A percentile compares a stretch with the other conserved stretches of the same genome.
Evolutionary conservation across 176 grass and related monocot species (phyloP).

Genomic region (Musa acuminata): DNA sequence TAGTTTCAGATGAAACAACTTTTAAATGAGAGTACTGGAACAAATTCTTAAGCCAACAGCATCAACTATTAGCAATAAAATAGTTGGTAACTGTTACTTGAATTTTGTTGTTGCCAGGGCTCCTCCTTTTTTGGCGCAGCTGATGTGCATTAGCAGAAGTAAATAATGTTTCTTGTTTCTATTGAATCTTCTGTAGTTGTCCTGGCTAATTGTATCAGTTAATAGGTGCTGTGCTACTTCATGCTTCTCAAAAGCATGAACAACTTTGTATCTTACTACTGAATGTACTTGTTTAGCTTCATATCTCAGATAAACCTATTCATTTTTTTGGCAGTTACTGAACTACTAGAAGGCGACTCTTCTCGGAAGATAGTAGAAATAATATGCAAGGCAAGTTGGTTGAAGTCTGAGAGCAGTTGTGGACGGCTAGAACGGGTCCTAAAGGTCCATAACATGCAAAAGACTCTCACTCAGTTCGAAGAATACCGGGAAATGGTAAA

Average conservation of each 20-base stretch:
- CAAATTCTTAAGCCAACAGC: not conserved
- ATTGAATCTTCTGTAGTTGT: not conserved
- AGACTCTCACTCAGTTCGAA: conserved; percentile 41
- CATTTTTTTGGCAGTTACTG: conserved; percentile 34
- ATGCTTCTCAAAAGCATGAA: not conserved
- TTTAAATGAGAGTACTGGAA: not conserved
- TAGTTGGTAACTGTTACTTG: not conserved
- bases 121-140: not conserved
- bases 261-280: not conserved
- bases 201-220: too few relatives aligned
- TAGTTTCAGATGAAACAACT: not conserved
- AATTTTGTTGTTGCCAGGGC: not conserved
- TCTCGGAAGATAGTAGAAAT: conserved; percentile 68
- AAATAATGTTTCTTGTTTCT: not conserved
- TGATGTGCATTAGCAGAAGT: not conserved
- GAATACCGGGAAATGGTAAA: conserved; percentile 62
- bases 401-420: conserved; percentile 32
- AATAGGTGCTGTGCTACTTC: too few relatives aligned
- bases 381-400: conserved; percentile 56
- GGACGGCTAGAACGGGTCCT: conserved; percentile 43
- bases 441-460: conserved; percentile 61
- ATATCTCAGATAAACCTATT: not conserved
- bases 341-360: conserved; percentile 51
- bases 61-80: not conserved
- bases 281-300: not conserved